Percentiles rank a stretch among this genome's conserved stretches.
Conservation (phyloP, 129 eudicot species). For the Flaveria bidentis region DNA sequence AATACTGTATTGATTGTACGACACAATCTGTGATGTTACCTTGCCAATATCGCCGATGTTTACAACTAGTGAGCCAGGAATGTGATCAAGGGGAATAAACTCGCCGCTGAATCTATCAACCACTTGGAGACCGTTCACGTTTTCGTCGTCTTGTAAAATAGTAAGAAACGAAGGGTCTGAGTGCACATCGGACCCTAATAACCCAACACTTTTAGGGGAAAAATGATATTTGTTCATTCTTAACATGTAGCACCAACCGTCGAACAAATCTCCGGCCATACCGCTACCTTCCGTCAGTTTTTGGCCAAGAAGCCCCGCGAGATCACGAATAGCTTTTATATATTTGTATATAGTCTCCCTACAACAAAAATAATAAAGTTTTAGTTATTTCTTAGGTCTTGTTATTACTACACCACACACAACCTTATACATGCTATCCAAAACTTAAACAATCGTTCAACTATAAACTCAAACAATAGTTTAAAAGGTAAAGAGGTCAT, state of each 20-base stretch:
- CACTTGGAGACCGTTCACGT: constrained; percentile 48
- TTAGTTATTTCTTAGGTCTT: background rate
- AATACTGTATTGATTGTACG: too few relatives aligned
- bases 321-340: constrained; percentile 38
- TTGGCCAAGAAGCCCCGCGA: constrained; percentile 39
- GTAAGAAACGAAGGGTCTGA: constrained; percentile 57
- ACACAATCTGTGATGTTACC: constrained; percentile 22
- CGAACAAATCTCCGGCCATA: constrained; percentile 29
- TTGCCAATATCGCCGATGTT: constrained; percentile 53
- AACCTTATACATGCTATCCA: too few relatives aligned
- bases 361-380: constrained; percentile 2
- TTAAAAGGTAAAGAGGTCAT: too few relatives aligned
- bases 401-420: too few relatives aligned
- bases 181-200: constrained; percentile 40
- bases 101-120: constrained; percentile 36
- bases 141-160: constrained; percentile 55
- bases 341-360: constrained; percentile 46
- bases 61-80: constrained; percentile 42
- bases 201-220: constrained; percentile 39
- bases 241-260: constrained; percentile 46
- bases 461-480: too few relatives aligned
- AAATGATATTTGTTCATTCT: constrained; percentile 52
- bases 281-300: constrained; percentile 38
- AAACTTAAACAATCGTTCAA: too few relatives aligned
- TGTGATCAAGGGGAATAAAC: constrained; percentile 40